Evolutionary conservation across 225 moss, liverwort and hornwort species (phyloP), one percentile per base, ranked within the genome.

Genomic region (Antitrichia curtipendula): DNA sequence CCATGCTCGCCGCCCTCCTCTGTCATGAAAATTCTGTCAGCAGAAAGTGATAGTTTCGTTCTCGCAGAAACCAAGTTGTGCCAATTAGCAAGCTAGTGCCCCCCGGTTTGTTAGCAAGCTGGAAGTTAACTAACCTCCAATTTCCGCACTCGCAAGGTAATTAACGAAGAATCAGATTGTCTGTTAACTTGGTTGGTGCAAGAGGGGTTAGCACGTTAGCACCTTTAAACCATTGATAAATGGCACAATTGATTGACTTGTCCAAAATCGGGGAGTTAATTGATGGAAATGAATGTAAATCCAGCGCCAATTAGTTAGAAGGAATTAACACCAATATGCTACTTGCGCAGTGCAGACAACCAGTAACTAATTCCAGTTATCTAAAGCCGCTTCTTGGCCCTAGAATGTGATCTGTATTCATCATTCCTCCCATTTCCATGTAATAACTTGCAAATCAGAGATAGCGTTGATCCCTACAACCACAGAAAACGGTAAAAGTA

Each of bases 1-100:
- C 94, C 90, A 92, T 90, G 86, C 93, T 91, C 7, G 88, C 83
- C 84, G 97, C 97, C 85, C 92, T 96, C 87, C 91, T 94, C 97
- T 97, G 95, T 93, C 92, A 75, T 47, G 57, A 75, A 38, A 78
- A 62, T 40, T 63, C 75, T 86, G 85, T 88, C 80, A 88, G 83
- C 82, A 79, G 45, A 34, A 19, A 41, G 34, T 61, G 24, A 29
- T 50, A 56, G 59, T 62, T 68, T 60, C 85, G 36, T 38, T 62
- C 28, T 76, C 29, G 62, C 61, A 85, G 34, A 61, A 85, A 73
- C n/a, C 34, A 57, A 84, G 84, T 16, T 45, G 45, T 24, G 43
- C 45, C 34, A 83, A 65, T 70, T 56, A 83, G 68, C 66, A 32
- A 50, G 40, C 21, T 53, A 53, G 20, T 24, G 72, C 84, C 59